Evolutionary conservation across 305 asterid genomes (phyloP).

Genomic region (Solanum aculeatissimum): DNA sequence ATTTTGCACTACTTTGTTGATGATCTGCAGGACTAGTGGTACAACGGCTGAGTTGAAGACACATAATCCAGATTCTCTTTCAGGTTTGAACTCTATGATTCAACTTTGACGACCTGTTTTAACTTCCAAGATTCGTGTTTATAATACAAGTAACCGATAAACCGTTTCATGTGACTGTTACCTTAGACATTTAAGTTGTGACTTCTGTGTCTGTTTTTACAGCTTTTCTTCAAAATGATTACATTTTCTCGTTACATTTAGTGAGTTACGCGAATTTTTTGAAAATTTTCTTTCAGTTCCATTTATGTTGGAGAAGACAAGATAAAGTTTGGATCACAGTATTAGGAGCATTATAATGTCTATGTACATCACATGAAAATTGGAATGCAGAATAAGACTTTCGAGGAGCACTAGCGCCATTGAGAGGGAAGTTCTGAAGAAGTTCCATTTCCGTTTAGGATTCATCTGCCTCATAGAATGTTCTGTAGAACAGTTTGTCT

Average conservation of each 20-base stretch:
- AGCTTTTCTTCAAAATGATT: not conserved
- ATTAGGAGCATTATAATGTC: not conserved
- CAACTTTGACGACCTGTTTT: not conserved
- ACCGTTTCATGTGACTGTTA: not conserved
- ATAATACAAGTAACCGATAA: not conserved
- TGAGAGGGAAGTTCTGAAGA: not conserved
- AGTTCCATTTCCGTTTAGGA: not conserved
- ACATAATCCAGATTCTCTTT: slow-evolving; percentile 14
- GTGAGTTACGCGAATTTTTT: not conserved
- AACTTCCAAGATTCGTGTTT: not conserved
- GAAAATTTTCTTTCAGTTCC: not conserved
- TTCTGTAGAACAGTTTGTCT: not conserved
- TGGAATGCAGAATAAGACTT: not conserved
- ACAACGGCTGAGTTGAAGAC: slow-evolving; percentile 5
- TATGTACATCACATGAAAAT: not conserved
- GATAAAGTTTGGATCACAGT: not conserved
- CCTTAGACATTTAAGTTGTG: not conserved
- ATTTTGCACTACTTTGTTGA: not conserved
- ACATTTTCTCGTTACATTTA: not conserved
- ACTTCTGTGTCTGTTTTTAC: not conserved
- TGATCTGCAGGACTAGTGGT: slow-evolving; percentile 22
- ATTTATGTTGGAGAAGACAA: not conserved
- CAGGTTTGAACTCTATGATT: slow-evolving; percentile 27
- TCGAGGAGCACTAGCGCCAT: not conserved
- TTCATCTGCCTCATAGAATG: not conserved